These are phyloP conservation scores for Cerrena zonata DNA, from an alignment of 1,284 basidiomycete genomes.

Conservation along the genomic window DNA sequence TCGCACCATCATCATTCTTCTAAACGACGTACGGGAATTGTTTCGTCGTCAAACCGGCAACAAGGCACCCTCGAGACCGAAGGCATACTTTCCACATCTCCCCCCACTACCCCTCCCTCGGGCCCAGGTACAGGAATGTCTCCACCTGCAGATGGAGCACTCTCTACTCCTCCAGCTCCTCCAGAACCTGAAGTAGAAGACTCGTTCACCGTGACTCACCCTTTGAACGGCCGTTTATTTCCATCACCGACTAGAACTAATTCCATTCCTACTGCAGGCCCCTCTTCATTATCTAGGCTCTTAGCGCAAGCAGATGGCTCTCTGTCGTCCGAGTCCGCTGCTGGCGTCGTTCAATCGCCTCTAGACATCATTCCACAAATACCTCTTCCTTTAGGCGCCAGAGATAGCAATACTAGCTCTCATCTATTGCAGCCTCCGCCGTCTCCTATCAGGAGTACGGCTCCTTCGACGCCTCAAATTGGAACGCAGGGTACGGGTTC, in stretches of 20 bases:
- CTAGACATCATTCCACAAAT: neutral
- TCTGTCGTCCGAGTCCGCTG: slow-evolving; percentile 1
- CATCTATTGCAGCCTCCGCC: slow-evolving; percentile 12
- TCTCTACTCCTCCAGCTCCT: slow-evolving; percentile 44
- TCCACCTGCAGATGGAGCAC: slow-evolving; percentile 27
- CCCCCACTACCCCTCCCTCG: slow-evolving; percentile 12
- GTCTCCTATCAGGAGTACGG: slow-evolving; percentile 10
- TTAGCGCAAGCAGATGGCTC: slow-evolving; percentile 58
- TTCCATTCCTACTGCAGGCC: slow-evolving; percentile 61
- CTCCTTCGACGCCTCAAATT: slow-evolving; percentile 16
- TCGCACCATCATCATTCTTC: slow-evolving; percentile 45
- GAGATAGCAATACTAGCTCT: slow-evolving; percentile 20
- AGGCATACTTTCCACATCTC: too few species aligned
- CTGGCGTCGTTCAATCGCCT: neutral
- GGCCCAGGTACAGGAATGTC: slow-evolving; percentile 1
- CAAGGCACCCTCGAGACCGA: too few species aligned
- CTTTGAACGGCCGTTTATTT: slow-evolving; percentile 60
- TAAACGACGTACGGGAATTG: slow-evolving; percentile 58
- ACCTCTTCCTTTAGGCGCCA: neutral
- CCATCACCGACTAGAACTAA: slow-evolving; percentile 57
- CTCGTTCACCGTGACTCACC: slow-evolving; percentile 52
- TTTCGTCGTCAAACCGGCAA: slow-evolving; percentile 49
- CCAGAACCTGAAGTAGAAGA: slow-evolving; percentile 66
- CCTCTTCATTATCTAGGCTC: slow-evolving; percentile 68
- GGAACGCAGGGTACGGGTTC: slow-evolving; percentile 18